Evolutionary conservation across 306 rosid species (phyloP).

Genomic region (Quercus rubra): DNA sequence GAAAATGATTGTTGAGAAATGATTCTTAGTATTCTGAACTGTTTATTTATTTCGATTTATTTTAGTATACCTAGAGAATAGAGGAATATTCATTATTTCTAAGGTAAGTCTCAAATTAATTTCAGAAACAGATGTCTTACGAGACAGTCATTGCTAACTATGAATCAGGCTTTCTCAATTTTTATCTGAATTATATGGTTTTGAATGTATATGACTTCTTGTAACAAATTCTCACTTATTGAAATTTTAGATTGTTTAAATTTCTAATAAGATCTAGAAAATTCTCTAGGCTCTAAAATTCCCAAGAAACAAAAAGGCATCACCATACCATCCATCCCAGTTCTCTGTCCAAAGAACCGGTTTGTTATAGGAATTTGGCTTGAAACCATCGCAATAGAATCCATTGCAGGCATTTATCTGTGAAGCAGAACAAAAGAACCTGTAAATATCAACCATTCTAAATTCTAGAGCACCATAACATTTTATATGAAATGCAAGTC

Average conservation of each 20-base stretch:
- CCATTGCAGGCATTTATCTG: slow-evolving; percentile 95
- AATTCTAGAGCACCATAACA: slow-evolving; percentile 6
- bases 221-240: not conserved
- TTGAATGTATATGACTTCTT: not conserved
- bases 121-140: too few species aligned
- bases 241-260: not conserved
- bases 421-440: slow-evolving; percentile 13
- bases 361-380: slow-evolving; percentile 68
- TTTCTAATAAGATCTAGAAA: not conserved
- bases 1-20: too few species aligned
- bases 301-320: not conserved
- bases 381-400: slow-evolving; percentile 93
- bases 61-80: too few species aligned
- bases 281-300: not conserved
- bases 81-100: too few species aligned
- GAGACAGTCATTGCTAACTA: too few species aligned
- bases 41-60: too few species aligned
- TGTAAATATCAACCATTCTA: slow-evolving; percentile 14
- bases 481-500: not conserved
- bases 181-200: not conserved
- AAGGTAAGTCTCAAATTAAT: too few species aligned
- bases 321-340: slow-evolving; percentile 96
- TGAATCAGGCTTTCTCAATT: not conserved
- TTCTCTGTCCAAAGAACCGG: slow-evolving; percentile 87
- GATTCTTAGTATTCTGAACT: too few species aligned